Conservation (phyloP, 305 asterid species). For the Stenogyne calaminthoides region DNA sequence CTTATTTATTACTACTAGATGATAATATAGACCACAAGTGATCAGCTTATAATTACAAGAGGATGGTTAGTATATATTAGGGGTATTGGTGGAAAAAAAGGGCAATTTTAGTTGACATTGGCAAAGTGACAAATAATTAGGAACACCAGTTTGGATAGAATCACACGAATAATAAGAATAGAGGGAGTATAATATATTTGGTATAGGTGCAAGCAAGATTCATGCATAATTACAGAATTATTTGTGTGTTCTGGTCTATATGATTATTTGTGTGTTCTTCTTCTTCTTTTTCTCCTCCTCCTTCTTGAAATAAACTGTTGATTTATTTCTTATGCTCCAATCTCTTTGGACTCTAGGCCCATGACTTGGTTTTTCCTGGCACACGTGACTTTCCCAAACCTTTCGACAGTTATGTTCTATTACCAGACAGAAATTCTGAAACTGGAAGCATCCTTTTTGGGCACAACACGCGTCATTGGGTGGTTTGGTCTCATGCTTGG, state of each 20-base stretch:
- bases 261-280: no score
- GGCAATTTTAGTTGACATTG: no score
- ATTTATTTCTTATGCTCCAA: conserved; percentile 25
- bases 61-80: no score
- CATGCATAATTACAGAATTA: conserved; percentile 11
- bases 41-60: no score
- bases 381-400: conserved; percentile 81
- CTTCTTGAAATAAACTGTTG: conserved; percentile 28
- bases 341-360: conserved; percentile 58
- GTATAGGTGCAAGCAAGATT: neutral
- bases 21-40: no score
- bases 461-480: conserved; percentile 86
- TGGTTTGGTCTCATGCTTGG: conserved; percentile 97
- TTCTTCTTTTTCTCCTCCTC: no score
- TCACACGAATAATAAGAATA: no score
- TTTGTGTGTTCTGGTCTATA: conserved; percentile 15
- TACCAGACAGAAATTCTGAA: conserved; percentile 83
- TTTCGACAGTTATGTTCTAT: conserved; percentile 88
- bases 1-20: no score
- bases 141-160: no score
- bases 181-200: conserved; percentile 9
- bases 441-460: conserved; percentile 93
- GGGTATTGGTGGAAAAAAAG: no score
- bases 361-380: conserved; percentile 98
- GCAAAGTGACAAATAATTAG: no score